phyloP scores from a whole-genome alignment of 192 early-diverging fungal genomes.

The Spinellus fusiger region DNA sequence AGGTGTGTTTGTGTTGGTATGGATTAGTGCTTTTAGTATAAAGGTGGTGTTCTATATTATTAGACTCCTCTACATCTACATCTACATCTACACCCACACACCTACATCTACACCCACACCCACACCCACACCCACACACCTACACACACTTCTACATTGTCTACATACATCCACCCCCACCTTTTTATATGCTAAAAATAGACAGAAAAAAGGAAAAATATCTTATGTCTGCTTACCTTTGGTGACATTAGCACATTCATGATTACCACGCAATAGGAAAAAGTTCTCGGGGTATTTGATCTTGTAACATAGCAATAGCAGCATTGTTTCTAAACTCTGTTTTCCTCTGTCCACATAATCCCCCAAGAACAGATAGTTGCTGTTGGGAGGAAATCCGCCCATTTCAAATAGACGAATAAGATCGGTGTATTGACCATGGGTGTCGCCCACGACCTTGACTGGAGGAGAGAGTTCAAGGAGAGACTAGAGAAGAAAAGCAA shows the following conservation, averaged over 20 bases:
- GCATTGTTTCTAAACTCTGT: conserved; percentile 90
- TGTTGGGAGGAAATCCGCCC: conserved; percentile 84
- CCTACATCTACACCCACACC: too few relatives aligned
- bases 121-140: too few relatives aligned
- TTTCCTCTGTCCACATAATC: conserved; percentile 99
- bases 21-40: background rate
- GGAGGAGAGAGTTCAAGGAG: conserved; percentile 70
- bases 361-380: conserved; percentile 91
- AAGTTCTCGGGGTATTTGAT: conserved; percentile 97
- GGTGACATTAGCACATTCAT: conserved; percentile 94
- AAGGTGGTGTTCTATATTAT: background rate
- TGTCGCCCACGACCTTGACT: conserved; percentile 85
- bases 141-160: too few relatives aligned
- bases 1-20: background rate
- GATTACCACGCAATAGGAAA: conserved; percentile 92
- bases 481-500: conserved; percentile 20
- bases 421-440: conserved; percentile 95
- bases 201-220: too few relatives aligned
- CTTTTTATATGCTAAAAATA: too few relatives aligned
- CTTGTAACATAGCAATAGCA: conserved; percentile 93
- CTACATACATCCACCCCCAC: background rate
- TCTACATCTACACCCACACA: background rate
- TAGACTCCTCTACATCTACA: background rate
- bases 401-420: conserved; percentile 88
- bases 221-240: conserved; percentile 51